Conservation (phyloP, 352 stramenopile species). For the Phytophthora brassicae region DNA sequence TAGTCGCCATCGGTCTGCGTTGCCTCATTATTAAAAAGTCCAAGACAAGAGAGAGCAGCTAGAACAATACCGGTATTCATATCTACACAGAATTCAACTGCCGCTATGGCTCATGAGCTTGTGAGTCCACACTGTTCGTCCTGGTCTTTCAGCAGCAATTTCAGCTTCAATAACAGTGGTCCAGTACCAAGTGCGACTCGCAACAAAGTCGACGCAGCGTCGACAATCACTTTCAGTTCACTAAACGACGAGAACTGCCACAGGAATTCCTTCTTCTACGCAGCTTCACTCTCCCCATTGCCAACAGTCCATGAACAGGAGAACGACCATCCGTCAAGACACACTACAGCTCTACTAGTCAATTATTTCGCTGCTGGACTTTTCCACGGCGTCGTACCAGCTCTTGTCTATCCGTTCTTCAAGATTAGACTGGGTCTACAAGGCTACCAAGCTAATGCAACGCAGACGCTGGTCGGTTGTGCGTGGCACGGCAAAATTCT, state of each 20-base stretch:
- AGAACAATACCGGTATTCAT: neutral
- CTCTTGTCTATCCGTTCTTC: conserved; percentile 74
- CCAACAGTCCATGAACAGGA: conserved; percentile 8
- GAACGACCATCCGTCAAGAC: conserved; percentile 5
- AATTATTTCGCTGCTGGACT: conserved; percentile 74
- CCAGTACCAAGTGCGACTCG: neutral
- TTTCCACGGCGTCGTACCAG: conserved; percentile 66
- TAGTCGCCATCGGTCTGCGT: conserved; percentile 16
- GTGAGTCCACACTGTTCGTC: conserved; percentile 36
- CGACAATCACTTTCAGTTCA: conserved; percentile 25
- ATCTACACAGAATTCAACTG: neutral
- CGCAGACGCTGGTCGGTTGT: conserved; percentile 60
- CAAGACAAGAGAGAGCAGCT: neutral
- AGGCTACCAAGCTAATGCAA: conserved; percentile 64
- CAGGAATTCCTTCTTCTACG: conserved; percentile 19
- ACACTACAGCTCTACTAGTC: conserved; percentile 48
- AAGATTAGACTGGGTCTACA: conserved; percentile 69
- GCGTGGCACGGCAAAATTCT: conserved; percentile 72
- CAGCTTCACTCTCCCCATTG: conserved; percentile 15
- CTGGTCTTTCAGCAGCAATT: conserved; percentile 29
- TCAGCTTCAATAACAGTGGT: conserved; percentile 18
- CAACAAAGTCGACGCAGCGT: conserved; percentile 25
- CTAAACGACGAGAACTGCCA: conserved; percentile 8
- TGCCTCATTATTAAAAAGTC: conserved; percentile 25
- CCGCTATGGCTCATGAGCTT: conserved; percentile 24